Base-by-base conservation (phyloP, 352 stramenopile species). In the Phytophthora gonapodyides region DNA sequence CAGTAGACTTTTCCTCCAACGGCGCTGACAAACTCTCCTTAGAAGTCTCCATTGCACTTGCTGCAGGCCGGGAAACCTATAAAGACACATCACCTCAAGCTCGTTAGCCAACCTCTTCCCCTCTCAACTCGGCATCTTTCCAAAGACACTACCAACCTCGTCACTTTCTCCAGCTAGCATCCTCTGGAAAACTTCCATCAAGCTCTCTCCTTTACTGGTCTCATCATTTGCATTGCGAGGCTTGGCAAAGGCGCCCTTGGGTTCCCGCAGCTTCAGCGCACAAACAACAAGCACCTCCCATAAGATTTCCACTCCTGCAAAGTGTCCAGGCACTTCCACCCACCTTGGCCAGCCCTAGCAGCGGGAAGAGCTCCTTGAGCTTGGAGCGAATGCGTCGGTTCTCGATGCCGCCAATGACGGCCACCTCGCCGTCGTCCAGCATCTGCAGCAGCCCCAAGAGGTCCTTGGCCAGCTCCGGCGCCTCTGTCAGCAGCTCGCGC, bases 361-460 rank as follows among this genome's bases (percentile, higher is more conserved):
- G 59, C 27, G 84, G 84, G 43, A 94, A 93, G 1, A 95, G 71
- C 50, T 68, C 55, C 40, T 82, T 78, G 0, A 96, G 74, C 56
- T 89, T 78, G 8, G 62, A 66, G 19, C 76, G 81, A 38, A 96
- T 88, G 57, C 71, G 73, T 41, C 57, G 65, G 69, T 96, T 93
- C 56, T 88, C 74, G 19, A 96, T 87, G 35, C 82, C 87, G 5
- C 77, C 76, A 69, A 94, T 88, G 30, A 94, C 73, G 16, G 80
- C 87, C 19, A 86, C 75, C 58, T 93, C 69, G 15, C 87, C 84
- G 33, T 87, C 70, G 49, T 94, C 80, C 48, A 96, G 45, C 81
- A 89, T 87, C 65, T 92, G 83, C 24, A 96, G 58, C 34, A 96
- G 61, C 21, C 33, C 47, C 16, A 92, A 45, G 33, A 96, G 71